Percentiles rank a stretch among this genome's conserved stretches.
These are phyloP conservation scores for Phaffomyces antillensis DNA, from an alignment of 805 yeast genomes.

Conservation along the genomic window DNA sequence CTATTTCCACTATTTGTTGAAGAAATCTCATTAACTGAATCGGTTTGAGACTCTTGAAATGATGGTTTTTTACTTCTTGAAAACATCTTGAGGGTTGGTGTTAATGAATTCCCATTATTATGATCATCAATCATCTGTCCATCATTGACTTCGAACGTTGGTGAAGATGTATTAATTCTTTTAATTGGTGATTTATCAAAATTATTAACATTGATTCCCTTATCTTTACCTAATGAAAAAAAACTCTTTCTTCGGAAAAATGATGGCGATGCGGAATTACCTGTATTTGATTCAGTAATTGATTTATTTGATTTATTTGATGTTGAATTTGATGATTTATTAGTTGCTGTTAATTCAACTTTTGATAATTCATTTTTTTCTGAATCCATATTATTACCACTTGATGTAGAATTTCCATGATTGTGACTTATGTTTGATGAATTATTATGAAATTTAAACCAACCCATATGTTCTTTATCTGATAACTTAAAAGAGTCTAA, in stretches of 20 bases:
- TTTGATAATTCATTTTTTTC: constrained; percentile 4
- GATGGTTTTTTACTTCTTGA: constrained; percentile 9
- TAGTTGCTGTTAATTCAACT: constrained; percentile 15
- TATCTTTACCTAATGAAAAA: constrained; percentile 27
- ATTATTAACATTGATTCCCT: constrained; percentile 3
- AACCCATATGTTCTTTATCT: constrained; percentile 14
- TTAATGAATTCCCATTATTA: not conserved
- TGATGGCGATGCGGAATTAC: constrained; percentile 29
- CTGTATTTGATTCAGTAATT: constrained; percentile 10
- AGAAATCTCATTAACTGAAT: constrained; percentile 1
- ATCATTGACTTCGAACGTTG: constrained; percentile 4
- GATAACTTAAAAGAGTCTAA: constrained; percentile 7
- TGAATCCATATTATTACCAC: not conserved
- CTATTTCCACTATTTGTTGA: not conserved
- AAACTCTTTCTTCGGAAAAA: constrained; percentile 29
- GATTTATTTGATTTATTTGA: constrained; percentile 15
- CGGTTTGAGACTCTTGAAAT: constrained; percentile 6
- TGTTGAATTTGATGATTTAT: constrained; percentile 14
- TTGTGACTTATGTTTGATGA: not conserved
- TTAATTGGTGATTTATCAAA: constrained; percentile 15
- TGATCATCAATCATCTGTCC: constrained; percentile 18
- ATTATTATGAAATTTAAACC: constrained; percentile 13
- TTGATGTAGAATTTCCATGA: not conserved
- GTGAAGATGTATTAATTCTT: constrained; percentile 1
- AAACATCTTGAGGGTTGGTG: constrained; percentile 15